A percentile compares a stretch with the other conserved stretches of the same genome.
phyloP scores from a whole-genome alignment of 768 basidiomycete genomes.

The Tulasnella sp. region DNA sequence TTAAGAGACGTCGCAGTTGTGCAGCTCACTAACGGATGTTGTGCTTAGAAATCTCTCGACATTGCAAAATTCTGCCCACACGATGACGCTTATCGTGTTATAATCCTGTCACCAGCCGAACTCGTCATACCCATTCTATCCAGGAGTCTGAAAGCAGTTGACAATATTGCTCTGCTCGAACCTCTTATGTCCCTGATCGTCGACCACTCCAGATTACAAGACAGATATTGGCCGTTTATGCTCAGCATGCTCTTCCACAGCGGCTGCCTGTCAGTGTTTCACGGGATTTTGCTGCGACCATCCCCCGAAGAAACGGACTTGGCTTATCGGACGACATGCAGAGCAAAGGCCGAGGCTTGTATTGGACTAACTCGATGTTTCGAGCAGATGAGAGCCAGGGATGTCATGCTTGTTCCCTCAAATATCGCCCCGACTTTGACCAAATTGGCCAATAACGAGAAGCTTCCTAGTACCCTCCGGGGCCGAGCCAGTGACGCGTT shows the following conservation, averaged over 20 bases:
- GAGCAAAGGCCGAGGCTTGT: background rate
- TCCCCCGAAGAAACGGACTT: background rate
- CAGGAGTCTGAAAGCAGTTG: background rate
- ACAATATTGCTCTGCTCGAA: background rate
- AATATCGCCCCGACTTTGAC: background rate
- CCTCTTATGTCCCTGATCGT: constrained; percentile 4
- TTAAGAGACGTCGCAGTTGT: too few relatives aligned
- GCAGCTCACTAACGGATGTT: too few relatives aligned
- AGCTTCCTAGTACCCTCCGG: too few relatives aligned
- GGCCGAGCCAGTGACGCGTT: too few relatives aligned
- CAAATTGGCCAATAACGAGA: background rate
- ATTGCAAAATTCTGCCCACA: background rate
- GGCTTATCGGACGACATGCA: background rate
- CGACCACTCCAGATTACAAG: background rate
- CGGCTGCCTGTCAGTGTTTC: background rate
- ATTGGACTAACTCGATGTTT: background rate
- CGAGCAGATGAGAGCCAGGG: constrained; percentile 5
- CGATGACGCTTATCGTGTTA: constrained; percentile 3
- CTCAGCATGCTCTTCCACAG: background rate
- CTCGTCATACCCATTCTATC: background rate
- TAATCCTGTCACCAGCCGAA: background rate
- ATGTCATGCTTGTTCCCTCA: background rate
- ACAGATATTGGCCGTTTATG: constrained; percentile 3
- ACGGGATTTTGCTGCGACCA: background rate
- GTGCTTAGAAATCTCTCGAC: background rate